Percentiles rank a stretch among this genome's conserved stretches.
phyloP scores from a whole-genome alignment of 441 rosid species.

The Gossypium armourianum region DNA sequence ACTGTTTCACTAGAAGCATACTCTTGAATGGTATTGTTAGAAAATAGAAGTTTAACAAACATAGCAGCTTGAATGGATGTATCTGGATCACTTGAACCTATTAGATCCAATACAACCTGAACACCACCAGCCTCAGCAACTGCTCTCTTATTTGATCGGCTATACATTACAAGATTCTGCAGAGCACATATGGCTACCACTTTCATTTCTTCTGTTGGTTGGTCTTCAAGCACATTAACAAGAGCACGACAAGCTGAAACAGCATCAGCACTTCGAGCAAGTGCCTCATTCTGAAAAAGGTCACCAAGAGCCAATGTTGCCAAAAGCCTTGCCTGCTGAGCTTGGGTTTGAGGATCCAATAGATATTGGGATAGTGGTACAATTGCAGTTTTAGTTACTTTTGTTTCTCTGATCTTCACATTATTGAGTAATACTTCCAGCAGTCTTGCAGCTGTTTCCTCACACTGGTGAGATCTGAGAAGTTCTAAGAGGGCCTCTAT shows the following conservation, averaged over 20 bases:
- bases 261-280: slow-evolving; percentile 93
- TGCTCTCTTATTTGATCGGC: slow-evolving; percentile 94
- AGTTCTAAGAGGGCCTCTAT: slow-evolving; percentile 96
- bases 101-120: slow-evolving; percentile 90
- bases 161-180: slow-evolving; percentile 94
- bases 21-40: slow-evolving; percentile 96
- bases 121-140: slow-evolving; percentile 99
- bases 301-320: slow-evolving; percentile 97
- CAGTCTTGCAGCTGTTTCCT: slow-evolving; percentile 92
- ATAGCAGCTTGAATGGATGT: slow-evolving; percentile 97
- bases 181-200: slow-evolving; percentile 96
- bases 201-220: slow-evolving; percentile 99
- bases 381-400: slow-evolving; percentile 81
- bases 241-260: slow-evolving; percentile 96
- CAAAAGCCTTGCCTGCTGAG: slow-evolving; percentile 84
- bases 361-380: slow-evolving; percentile 91
- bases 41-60: slow-evolving; percentile 89
- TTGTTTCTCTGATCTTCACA: slow-evolving; percentile 91
- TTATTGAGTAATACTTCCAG: slow-evolving; percentile 90
- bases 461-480: slow-evolving; percentile 87
- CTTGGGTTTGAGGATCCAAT: slow-evolving; percentile 97
- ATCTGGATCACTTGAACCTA: slow-evolving; percentile 92
- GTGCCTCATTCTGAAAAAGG: slow-evolving; percentile 89
- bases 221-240: slow-evolving; percentile 95
- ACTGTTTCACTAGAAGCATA: slow-evolving; percentile 98